These are phyloP conservation scores for Aspergillus jensenii DNA, from an alignment of 2,329 filamentous ascomycete genomes.

Conservation along the genomic window DNA sequence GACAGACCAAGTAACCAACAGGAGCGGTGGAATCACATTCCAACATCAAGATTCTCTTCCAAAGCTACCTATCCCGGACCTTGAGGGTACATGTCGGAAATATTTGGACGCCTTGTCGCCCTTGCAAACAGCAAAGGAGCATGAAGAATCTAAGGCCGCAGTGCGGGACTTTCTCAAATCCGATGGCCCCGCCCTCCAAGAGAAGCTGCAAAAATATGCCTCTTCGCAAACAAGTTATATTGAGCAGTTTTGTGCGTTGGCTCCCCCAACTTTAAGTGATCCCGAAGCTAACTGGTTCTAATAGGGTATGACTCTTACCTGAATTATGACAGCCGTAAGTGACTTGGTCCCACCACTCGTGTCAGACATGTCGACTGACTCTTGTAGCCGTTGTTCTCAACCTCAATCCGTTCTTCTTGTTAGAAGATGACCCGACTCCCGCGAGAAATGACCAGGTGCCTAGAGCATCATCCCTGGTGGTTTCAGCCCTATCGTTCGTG, in stretches of 20 bases:
- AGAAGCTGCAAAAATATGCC: conserved; percentile 86
- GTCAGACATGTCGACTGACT: conserved; percentile 13
- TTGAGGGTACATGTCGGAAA: conserved; percentile 73
- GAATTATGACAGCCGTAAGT: conserved; percentile 83
- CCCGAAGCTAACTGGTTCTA: conserved; percentile 7
- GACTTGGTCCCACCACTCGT: background rate
- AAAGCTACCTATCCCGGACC: conserved; percentile 87
- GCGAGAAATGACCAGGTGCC: conserved; percentile 96
- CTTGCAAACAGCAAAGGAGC: conserved; percentile 76
- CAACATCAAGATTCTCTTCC: conserved; percentile 83
- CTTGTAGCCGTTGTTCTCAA: conserved; percentile 78
- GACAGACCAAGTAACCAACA: conserved; percentile 44
- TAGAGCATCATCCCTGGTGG: conserved; percentile 83
- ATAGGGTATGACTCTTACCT: conserved; percentile 97
- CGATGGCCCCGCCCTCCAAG: conserved; percentile 82
- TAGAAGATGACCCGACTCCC: conserved; percentile 96
- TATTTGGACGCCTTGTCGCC: conserved; percentile 80
- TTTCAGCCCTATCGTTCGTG: conserved; percentile 89
- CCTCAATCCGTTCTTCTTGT: conserved; percentile 93
- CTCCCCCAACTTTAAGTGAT: background rate
- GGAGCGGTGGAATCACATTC: conserved; percentile 76
- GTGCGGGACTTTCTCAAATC: conserved; percentile 77
- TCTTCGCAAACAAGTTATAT: conserved; percentile 92
- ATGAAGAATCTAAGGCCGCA: conserved; percentile 76
- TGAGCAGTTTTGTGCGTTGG: conserved; percentile 87